Conservation (phyloP, 805 yeast species). For the Candida silvatica region DNA sequence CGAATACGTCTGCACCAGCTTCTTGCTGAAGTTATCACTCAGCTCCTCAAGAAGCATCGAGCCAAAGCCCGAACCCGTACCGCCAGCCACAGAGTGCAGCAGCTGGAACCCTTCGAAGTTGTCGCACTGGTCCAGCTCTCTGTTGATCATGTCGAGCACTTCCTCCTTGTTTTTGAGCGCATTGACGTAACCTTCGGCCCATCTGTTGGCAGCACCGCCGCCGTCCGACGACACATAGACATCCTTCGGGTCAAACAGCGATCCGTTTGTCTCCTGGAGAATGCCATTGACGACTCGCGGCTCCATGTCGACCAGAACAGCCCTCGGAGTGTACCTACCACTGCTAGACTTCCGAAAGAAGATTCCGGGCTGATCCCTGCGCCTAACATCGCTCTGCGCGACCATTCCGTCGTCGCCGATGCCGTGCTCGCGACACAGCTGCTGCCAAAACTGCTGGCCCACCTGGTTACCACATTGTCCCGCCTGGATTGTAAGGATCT, state of each 20-base stretch:
- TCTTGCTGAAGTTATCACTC: slow-evolving; percentile 76
- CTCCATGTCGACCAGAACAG: slow-evolving; percentile 79
- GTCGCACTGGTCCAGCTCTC: slow-evolving; percentile 87
- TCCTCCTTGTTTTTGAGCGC: slow-evolving; percentile 64
- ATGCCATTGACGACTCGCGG: slow-evolving; percentile 78
- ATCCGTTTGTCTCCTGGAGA: slow-evolving; percentile 1
- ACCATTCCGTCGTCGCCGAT: slow-evolving; percentile 1
- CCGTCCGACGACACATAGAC: slow-evolving; percentile 74
- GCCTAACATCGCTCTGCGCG: slow-evolving; percentile 8
- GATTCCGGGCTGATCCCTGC: slow-evolving; percentile 72
- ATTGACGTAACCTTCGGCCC: slow-evolving; percentile 84
- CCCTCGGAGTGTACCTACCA: slow-evolving; percentile 79
- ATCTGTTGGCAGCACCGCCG: slow-evolving; percentile 91
- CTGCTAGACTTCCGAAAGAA: slow-evolving; percentile 70
- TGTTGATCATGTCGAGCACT: slow-evolving; percentile 74
- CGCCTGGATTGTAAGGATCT: slow-evolving; percentile 61
- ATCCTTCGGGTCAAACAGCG: slow-evolving; percentile 78
- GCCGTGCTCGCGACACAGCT: slow-evolving; percentile 3
- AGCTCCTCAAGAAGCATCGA: slow-evolving; percentile 70
- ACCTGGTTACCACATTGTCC: slow-evolving; percentile 98
- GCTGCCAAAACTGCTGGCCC: slow-evolving; percentile 72
- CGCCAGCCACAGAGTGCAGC: slow-evolving; percentile 94
- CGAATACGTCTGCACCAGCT: slow-evolving; percentile 74
- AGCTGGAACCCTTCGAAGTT: slow-evolving; percentile 85
- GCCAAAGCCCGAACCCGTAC: slow-evolving; percentile 97